A percentile compares a stretch with the other conserved stretches of the same genome.
These are phyloP conservation scores for Phlebiopsis gigantea DNA, from an alignment of 768 basidiomycete genomes.

Conservation along the genomic window DNA sequence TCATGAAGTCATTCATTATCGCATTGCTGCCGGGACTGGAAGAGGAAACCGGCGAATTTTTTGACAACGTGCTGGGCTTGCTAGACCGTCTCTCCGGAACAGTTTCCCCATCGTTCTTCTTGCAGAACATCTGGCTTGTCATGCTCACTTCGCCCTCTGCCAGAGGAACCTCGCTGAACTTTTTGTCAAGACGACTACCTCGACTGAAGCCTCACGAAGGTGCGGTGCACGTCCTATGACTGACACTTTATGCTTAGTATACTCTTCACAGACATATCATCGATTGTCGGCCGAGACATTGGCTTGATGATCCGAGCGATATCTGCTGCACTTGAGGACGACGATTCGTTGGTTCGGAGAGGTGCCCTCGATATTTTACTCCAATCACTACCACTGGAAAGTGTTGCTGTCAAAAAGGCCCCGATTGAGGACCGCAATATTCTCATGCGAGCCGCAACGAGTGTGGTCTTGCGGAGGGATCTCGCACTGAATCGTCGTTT, in stretches of 20 bases:
- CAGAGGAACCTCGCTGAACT: slow-evolving; percentile 83
- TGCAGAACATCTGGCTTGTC: slow-evolving; percentile 92
- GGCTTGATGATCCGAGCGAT: slow-evolving; percentile 95
- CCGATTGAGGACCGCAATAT: slow-evolving; percentile 70
- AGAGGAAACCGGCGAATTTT: slow-evolving; percentile 96
- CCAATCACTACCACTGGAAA: slow-evolving; percentile 71
- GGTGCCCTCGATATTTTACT: slow-evolving; percentile 81
- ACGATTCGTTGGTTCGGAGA: slow-evolving; percentile 85
- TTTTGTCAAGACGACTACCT: slow-evolving; percentile 77
- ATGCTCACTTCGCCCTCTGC: slow-evolving; percentile 87
- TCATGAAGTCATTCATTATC: slow-evolving; percentile 92
- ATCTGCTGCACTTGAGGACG: slow-evolving; percentile 86
- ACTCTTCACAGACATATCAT: slow-evolving; percentile 48
- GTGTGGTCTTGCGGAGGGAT: slow-evolving; percentile 89
- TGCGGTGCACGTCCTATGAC: slow-evolving; percentile 20
- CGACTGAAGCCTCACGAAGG: slow-evolving; percentile 67
- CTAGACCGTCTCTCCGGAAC: slow-evolving; percentile 80
- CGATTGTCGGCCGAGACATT: slow-evolving; percentile 77
- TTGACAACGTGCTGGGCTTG: slow-evolving; percentile 80
- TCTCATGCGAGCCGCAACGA: slow-evolving; percentile 79
- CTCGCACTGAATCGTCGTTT: slow-evolving; percentile 88
- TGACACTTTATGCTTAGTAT: slow-evolving; percentile 5
- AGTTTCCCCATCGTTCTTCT: slow-evolving; percentile 84
- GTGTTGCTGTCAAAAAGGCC: slow-evolving; percentile 62
- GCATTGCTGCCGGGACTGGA: slow-evolving; percentile 93